Conservation (phyloP, 2,329 filamentous ascomycete species). For the Diatrype stigma region DNA sequence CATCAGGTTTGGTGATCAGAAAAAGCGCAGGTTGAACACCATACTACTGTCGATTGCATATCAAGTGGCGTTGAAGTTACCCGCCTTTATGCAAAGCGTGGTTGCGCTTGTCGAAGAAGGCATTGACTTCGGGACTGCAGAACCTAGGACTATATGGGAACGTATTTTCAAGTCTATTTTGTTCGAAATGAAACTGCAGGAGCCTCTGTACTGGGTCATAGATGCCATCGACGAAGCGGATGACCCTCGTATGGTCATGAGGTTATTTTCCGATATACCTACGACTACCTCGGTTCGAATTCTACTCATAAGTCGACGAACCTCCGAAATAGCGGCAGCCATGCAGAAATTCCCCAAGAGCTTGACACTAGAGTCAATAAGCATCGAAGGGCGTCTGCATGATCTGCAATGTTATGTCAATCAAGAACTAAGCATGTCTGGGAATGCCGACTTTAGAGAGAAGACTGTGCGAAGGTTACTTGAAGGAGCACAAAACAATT, state of each 20-base stretch:
- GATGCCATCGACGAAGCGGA: constrained; percentile 36
- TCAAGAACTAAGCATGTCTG: constrained; percentile 15
- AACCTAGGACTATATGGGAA: constrained; percentile 26
- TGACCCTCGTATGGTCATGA: constrained; percentile 20
- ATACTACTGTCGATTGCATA: constrained; percentile 28
- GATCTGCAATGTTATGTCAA: constrained; percentile 17
- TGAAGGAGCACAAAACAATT: constrained; percentile 4
- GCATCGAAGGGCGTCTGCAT: constrained; percentile 10
- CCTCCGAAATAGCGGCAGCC: constrained; percentile 13
- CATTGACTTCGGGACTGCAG: constrained; percentile 20
- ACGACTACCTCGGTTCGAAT: constrained; percentile 21
- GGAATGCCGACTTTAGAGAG: constrained; percentile 11
- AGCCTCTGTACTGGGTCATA: constrained; percentile 34
- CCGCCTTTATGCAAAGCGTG: constrained; percentile 16
- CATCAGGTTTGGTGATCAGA: constrained; percentile 7
- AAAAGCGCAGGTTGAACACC: constrained; percentile 12
- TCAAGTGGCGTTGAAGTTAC: constrained; percentile 22
- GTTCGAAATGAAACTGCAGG: constrained; percentile 15
- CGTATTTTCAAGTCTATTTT: constrained; percentile 27
- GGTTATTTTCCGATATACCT: constrained; percentile 23
- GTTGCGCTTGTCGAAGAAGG: constrained; percentile 17
- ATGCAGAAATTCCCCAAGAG: constrained; percentile 10
- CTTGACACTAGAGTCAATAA: constrained; percentile 1
- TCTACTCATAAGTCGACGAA: constrained; percentile 26
- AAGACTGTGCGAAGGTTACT: constrained; percentile 10